Base-by-base conservation (phyloP, 116 monocot species). In the Zostera marina region DNA sequence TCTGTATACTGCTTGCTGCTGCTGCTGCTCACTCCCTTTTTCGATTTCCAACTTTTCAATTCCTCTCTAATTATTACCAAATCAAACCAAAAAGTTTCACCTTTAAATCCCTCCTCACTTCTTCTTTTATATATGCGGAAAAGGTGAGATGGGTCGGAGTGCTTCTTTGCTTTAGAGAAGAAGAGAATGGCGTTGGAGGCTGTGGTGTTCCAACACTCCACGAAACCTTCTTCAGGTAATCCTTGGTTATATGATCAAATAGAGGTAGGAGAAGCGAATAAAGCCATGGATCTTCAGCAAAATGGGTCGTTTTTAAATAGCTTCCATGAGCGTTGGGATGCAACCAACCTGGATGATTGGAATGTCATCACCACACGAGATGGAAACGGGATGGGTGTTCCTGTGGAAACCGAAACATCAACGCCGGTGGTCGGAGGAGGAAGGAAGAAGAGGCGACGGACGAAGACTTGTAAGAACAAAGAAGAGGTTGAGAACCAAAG, bases 401-500 rank as follows among this genome's bases (percentile, higher is more conserved):
- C n/a, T n/a, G 16, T 38, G 4, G 13, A 5, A 13, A 0, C 47
- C 4, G 47, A 9, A 25, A 7, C 49, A 49, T 17, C 47, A 12
- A 19, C 5, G 40, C 17, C 23, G 1, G 15, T 59, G 47, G 46
- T 23, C 47, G 53, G 43, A 44, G 43, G 11, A 10, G 43, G 63
- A 12, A 66, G 60, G 64, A 72, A 59, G 65, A 74, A 64, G 74
- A 57, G 76, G 67, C 47, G 76, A 53, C 32, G 73, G n/a, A 8
- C 54, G 44, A 84, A 44, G 70, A 68, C 57, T 8, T 44, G 47
- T 22, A 79, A 84, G 79, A 84, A 84, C 67, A 61, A 79, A 58
- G 84, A 79, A 55, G 84, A 79, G 68, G 65, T 74, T 52, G 79
- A 79, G 79, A 71, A 68, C 68, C 82, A 82, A 66, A 76, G 82